Evolutionary conservation across 768 basidiomycete genomes (phyloP).

Genomic region (Hygrocybe coccinea): DNA sequence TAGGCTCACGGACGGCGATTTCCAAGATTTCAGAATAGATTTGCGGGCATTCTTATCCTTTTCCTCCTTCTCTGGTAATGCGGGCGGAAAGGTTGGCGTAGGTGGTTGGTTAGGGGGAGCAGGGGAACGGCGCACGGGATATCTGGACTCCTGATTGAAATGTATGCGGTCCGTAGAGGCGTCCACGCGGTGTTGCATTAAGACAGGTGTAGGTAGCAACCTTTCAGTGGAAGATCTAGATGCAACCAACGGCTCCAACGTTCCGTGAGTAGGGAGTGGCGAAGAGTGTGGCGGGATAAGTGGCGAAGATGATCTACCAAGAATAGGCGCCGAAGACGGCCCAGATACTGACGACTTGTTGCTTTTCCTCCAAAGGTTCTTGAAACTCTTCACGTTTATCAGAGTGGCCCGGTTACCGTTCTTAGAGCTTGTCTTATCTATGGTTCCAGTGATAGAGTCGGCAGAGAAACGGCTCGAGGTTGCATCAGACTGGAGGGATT

Average conservation of each 20-base stretch:
- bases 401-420: slow-evolving; percentile 35
- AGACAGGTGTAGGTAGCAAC: neutral
- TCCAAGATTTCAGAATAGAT: slow-evolving; percentile 69
- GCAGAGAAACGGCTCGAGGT: slow-evolving; percentile 69
- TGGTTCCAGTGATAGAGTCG: slow-evolving; percentile 59
- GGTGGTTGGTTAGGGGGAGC: slow-evolving; percentile 5
- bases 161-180: slow-evolving; percentile 46
- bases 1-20: slow-evolving; percentile 36
- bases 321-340: slow-evolving; percentile 16
- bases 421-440: slow-evolving; percentile 27
- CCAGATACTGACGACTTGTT: slow-evolving; percentile 42
- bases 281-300: slow-evolving; percentile 34
- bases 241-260: too few species aligned
- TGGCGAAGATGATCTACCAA: slow-evolving; percentile 31
- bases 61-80: slow-evolving; percentile 32
- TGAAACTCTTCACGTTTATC: slow-evolving; percentile 70
- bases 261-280: slow-evolving; percentile 30
- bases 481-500: neutral
- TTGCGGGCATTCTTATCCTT: slow-evolving; percentile 51
- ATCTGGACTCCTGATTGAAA: slow-evolving; percentile 72
- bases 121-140: slow-evolving; percentile 43
- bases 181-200: slow-evolving; percentile 22
- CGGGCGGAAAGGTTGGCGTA: slow-evolving; percentile 8
- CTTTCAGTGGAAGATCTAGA: neutral
- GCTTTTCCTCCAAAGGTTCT: slow-evolving; percentile 75